A percentile compares a stretch with the other conserved stretches of the same genome.
Conservation (phyloP, 192 early-diverging fungal genomes). For the Entrophospora sp. region DNA sequence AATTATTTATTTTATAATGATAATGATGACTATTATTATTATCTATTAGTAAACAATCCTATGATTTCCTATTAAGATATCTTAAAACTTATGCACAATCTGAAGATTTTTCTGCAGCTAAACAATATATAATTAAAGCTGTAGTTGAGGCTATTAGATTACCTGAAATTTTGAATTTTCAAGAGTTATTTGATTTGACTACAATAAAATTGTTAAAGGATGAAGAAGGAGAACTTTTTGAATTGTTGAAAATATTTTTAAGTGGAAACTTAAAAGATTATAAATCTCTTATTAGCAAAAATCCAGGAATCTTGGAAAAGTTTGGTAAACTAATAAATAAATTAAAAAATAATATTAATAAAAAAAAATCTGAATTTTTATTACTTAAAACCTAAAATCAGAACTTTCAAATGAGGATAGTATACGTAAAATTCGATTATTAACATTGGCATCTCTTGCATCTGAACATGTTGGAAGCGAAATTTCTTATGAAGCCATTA, state of each 20-base stretch:
- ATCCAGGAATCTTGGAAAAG: slow-evolving; percentile 44
- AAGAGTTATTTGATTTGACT: slow-evolving; percentile 58
- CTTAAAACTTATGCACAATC: slow-evolving; percentile 48
- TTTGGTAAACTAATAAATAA: too few species aligned
- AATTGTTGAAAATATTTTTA: slow-evolving; percentile 62
- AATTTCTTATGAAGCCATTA: slow-evolving; percentile 67
- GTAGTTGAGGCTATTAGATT: slow-evolving; percentile 59
- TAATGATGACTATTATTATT: too few species aligned
- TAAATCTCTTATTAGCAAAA: slow-evolving; percentile 46
- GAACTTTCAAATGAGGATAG: slow-evolving; percentile 43
- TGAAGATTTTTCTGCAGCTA: slow-evolving; percentile 32
- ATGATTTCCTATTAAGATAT: slow-evolving; percentile 60
- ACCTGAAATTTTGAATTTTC: slow-evolving; percentile 67
- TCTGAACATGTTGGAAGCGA: slow-evolving; percentile 57
- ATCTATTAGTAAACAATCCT: slow-evolving; percentile 25
- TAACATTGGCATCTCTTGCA: slow-evolving; percentile 72
- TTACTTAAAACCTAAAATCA: slow-evolving; percentile 11
- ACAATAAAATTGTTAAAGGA: slow-evolving; percentile 55
- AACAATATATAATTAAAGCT: slow-evolving; percentile 51
- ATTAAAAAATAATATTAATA: neutral
- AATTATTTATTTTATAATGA: too few species aligned
- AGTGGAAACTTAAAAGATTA: slow-evolving; percentile 58
- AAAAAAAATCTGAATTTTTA: neutral
- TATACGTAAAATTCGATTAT: slow-evolving; percentile 74
- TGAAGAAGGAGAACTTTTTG: slow-evolving; percentile 44